Evolutionary conservation across 495 filamentous ascomycete species (phyloP), one percentile per base, ranked within the genome.

Genomic region (Penicillium bialowiezense): DNA sequence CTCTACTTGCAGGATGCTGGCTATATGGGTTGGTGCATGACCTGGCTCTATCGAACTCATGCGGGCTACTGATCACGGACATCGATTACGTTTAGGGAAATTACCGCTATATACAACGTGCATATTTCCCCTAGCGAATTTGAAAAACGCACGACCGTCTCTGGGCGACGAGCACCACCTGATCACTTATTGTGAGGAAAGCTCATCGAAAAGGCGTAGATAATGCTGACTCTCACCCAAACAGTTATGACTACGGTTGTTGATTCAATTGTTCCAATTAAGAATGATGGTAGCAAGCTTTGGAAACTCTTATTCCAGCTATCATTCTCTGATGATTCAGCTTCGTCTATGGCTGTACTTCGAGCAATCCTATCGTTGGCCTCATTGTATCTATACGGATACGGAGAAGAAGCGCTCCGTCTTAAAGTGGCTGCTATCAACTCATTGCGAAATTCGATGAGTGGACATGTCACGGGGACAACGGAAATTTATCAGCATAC

Each of bases 231-330:
- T 13, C 2, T 3, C 8, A 4, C 21, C 21, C 7, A 7, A 10
- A 18, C 17, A 39, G 36, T 39, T 13, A 39, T 39, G 36, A 39
- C 18, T 1, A 21, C 18, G 13, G 36, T 41, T 7, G 14, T 50
- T 2, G 24, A 15, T 9, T 31, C 43, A 7, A 21, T 54, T 0
- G 20, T 12, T 0, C 51, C 31, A 13, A 35, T 48, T n/a, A 18
- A 19, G 23, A 17, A 37, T 1, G 43, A 48, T 48, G 51, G 51
- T 7, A 15, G 43, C 18, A 48, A 44, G 14, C 38, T 54, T 18
- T 40, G 44, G 42, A 54, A 54, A 31, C 33, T 54, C 7, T 17
- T 54, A 14, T 48, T 48, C 15, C 51, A 48, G 20, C 43, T 54
- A 2, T 48, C 51, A 15, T 48, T 54, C 35, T 48, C 31, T 2